Evolutionary conservation across 2,329 filamentous ascomycete species (phyloP), one percentile per base, ranked within the genome.

Genomic region (Trichoderma aggressivum): DNA sequence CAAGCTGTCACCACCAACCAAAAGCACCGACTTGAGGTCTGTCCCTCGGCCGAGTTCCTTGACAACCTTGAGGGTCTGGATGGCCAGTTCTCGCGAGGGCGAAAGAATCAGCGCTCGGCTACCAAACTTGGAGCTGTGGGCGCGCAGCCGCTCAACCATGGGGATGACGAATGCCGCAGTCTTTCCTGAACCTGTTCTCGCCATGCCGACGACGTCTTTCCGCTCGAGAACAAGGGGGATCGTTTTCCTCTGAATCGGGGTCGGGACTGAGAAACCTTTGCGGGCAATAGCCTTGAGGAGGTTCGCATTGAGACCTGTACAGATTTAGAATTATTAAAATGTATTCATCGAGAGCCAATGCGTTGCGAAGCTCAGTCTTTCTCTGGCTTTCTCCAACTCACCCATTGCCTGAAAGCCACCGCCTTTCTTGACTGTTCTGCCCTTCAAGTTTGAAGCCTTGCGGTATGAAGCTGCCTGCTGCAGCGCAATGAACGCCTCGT

Each of bases 121-220:
- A 66, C 97, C 96, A 74, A 98, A 91, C 77, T 92, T 91, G 34
- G 91, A 90, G 78, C 92, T 97, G 81, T 99, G 97, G 28, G 89
- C 88, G 81, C 94, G 97, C 73, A 99, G 85, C 75, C 91, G 92
- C 84, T 99, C 94, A 73, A 99, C 94, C 95, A 99, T 97, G 56
- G 96, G 96, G 74, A 99, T 97, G 30, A 98, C 94, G 81, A 99
- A 99, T 26, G 96, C 96, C 1, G 94, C 96, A 1, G 97, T 99
- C 85, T 99, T 99, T 84, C 96, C 96, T 24, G 94, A 98, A 79
- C 96, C 96, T n/a, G 97, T 99, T 75, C 97, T 88, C 8, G 96
- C 96, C 96, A 99, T 99, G 75, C 94, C 97, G 28, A 99, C 95
- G n/a, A 98, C 93, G 86, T 99, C 96, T 82, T 94, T 93, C 68